Percentiles rank a stretch among this genome's conserved stretches.
Conservation (phyloP, 257 asterid species). For the Jasminum sambac region DNA sequence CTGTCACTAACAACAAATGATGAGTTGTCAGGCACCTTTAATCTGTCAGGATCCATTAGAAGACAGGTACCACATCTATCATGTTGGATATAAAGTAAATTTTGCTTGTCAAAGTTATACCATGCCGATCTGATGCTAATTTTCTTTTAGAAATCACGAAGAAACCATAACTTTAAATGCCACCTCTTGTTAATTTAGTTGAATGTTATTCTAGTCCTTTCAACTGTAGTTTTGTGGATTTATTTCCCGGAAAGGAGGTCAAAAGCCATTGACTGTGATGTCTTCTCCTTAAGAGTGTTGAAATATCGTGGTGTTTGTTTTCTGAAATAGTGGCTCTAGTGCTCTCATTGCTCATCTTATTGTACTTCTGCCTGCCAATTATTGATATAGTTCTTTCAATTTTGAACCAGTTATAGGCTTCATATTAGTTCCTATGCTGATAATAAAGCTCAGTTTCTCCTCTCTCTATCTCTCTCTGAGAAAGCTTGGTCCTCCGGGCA, state of each 20-base stretch:
- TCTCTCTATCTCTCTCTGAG: background rate
- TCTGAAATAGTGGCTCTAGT: background rate
- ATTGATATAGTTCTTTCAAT: background rate
- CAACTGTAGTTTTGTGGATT: background rate
- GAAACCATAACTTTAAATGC: background rate
- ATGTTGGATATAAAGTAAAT: background rate
- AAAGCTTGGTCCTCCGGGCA: background rate
- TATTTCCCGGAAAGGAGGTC: background rate
- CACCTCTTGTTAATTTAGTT: background rate
- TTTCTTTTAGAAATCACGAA: background rate
- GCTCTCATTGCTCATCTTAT: background rate
- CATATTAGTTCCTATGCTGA: background rate
- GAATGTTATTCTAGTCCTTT: background rate
- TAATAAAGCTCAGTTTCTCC: background rate
- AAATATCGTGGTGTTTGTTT: background rate
- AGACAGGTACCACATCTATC: conserved; percentile 69
- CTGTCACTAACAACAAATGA: conserved; percentile 87
- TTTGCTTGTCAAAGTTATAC: background rate
- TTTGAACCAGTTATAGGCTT: background rate
- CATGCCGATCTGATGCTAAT: background rate
- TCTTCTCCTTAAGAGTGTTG: background rate
- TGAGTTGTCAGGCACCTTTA: conserved; percentile 81
- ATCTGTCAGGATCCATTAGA: conserved; percentile 94
- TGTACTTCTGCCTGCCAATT: background rate
- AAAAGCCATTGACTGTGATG: background rate